A percentile compares a stretch with the other conserved stretches of the same genome.
Conservation (phyloP, 2,329 filamentous ascomycete genomes). For the Penicillium janthinellum region DNA sequence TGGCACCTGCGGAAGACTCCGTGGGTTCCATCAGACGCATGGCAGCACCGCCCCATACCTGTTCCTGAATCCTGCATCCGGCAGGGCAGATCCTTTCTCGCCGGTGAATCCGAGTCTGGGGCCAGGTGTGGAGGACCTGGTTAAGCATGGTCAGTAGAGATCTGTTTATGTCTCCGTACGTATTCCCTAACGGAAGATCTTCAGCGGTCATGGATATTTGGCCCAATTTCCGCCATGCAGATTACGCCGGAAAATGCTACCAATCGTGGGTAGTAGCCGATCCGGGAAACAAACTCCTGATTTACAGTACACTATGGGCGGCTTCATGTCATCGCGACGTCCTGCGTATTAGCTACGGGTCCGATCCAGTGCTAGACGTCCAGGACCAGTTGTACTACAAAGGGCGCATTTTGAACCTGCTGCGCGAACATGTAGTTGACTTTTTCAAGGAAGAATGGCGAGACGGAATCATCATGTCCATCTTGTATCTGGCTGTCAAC, state of each 20-base stretch:
- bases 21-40: background rate
- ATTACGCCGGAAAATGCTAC: constrained; percentile 2
- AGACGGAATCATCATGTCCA: constrained; percentile 4
- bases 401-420: background rate
- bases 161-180: background rate
- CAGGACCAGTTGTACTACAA: constrained; percentile 6
- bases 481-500: constrained; percentile 5
- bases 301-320: constrained; percentile 1
- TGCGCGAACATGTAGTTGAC: constrained; percentile 2
- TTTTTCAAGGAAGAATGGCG: constrained; percentile 4
- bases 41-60: background rate
- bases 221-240: background rate
- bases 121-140: background rate
- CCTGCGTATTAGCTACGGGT: constrained; percentile 1
- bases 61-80: background rate
- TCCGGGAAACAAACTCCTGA: background rate
- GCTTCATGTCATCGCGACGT: constrained; percentile 1
- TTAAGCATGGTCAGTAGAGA: background rate
- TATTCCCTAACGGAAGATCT: background rate
- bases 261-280: background rate
- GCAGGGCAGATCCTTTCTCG: background rate
- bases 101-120: background rate
- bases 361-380: background rate
- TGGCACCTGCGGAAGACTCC: background rate
- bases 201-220: background rate